Evolutionary conservation across 768 basidiomycete genomes (phyloP).

Genomic region (Vishniacozyma victoriae): DNA sequence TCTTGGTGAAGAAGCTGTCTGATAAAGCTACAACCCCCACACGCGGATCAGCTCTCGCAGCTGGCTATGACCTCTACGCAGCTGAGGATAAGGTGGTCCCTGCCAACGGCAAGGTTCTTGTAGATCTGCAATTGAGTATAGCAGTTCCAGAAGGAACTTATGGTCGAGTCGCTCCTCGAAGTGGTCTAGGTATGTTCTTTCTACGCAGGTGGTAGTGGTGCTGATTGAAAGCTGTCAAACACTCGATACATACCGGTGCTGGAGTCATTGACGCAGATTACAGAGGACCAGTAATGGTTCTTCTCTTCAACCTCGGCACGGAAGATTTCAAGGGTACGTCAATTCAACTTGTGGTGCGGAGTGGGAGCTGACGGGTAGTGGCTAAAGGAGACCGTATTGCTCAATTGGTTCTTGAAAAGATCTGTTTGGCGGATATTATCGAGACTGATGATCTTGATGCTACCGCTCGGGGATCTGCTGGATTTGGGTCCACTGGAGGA

Average conservation of each 20-base stretch:
- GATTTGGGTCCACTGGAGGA: slow-evolving; percentile 94
- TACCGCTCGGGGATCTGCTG: slow-evolving; percentile 74
- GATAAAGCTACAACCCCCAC: slow-evolving; percentile 77
- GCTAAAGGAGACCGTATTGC: slow-evolving; percentile 91
- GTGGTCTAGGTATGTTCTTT: slow-evolving; percentile 86
- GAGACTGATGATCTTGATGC: slow-evolving; percentile 87
- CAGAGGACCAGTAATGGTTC: slow-evolving; percentile 79
- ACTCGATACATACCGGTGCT: slow-evolving; percentile 96
- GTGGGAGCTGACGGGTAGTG: slow-evolving; percentile 52
- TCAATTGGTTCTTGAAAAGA: slow-evolving; percentile 86
- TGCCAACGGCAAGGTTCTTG: slow-evolving; percentile 80
- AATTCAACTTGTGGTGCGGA: background rate
- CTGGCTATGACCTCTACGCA: slow-evolving; percentile 90
- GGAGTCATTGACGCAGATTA: slow-evolving; percentile 98
- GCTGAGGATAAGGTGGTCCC: slow-evolving; percentile 79
- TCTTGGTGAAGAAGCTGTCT: slow-evolving; percentile 80
- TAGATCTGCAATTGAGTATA: slow-evolving; percentile 87
- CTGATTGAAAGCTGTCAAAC: slow-evolving; percentile 65
- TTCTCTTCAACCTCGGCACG: slow-evolving; percentile 88
- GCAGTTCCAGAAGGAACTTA: slow-evolving; percentile 91
- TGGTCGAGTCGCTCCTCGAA: slow-evolving; percentile 91
- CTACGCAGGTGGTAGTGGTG: background rate
- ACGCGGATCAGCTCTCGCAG: slow-evolving; percentile 75
- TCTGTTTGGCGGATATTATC: slow-evolving; percentile 73
- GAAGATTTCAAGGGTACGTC: slow-evolving; percentile 72